Evolutionary conservation across 2,329 filamentous ascomycete species (phyloP), one percentile per base, ranked within the genome.

Genomic region (Trichoderma koningiopsis): DNA sequence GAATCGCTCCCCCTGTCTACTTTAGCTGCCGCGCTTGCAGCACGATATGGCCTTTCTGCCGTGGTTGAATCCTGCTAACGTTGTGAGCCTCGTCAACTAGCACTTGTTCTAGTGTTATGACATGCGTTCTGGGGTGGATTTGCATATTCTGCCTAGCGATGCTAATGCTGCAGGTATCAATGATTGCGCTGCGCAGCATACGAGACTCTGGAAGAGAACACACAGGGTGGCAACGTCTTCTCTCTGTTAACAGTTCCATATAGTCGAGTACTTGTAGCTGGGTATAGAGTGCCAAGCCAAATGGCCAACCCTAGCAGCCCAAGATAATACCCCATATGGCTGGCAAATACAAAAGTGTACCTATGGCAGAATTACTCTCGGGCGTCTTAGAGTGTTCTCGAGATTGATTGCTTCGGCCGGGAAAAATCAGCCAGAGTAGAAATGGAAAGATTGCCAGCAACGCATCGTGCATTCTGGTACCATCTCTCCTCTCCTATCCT

Each of bases 1-100:
- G 27, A 53, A 29, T 52, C 10, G 27, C 35, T 57, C 27, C 53
- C 63, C 63, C 63, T 58, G 63, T 58, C 63, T 27, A 58, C 58
- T 61, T 43, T 58, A 57, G 63, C 22, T 66, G 53, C 63, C 63
- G 63, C 63, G 53, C 63, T 58, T 66, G 63, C 63, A 66, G 63
- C 62, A 29, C 56, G 52, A 57, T 31, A 43, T 57, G 52, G 24
- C 31, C 56, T n/a, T 52, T 57, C 19, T 56, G 62, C 52, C 62
- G 52, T 56, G 52, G 31, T 43, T 56, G 19, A 65, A 43, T 53
- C 59, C 59, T 27, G 43, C 43, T 52, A 52, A 47, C 59, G 13
- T 31, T 31, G n/a, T 56, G 49, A 64, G 43, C 29, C n/a, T 24
- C 58, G 24, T 22, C 43, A 52, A 29, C 16, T 24, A 62, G 40